Percentiles rank a stretch among this genome's conserved stretches.
Conservation (phyloP, 768 basidiomycete species). For the Roridomyces roridus region DNA sequence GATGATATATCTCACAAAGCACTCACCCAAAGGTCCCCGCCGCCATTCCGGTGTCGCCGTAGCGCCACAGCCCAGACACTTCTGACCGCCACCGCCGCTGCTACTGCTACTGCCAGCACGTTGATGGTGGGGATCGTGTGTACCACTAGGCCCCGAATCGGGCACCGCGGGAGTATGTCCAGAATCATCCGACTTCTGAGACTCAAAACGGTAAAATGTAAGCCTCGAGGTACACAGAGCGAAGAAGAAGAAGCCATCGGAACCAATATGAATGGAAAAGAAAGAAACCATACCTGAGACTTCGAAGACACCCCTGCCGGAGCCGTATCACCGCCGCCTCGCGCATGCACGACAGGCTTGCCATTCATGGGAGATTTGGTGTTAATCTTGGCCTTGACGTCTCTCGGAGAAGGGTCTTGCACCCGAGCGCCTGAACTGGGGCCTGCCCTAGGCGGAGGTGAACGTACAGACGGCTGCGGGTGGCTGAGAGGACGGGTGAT, state of each 20-base stretch:
- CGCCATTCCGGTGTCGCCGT: slow-evolving; percentile 91
- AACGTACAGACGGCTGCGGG: background rate
- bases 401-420: slow-evolving; percentile 7
- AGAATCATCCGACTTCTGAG: slow-evolving; percentile 15
- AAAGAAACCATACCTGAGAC: slow-evolving; percentile 20
- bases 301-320: slow-evolving; percentile 16
- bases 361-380: slow-evolving; percentile 7
- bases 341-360: background rate
- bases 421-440: background rate
- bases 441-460: slow-evolving; percentile 2
- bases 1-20: background rate
- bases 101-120: slow-evolving; percentile 4
- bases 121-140: slow-evolving; percentile 2
- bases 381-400: slow-evolving; percentile 13
- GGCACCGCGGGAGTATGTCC: slow-evolving; percentile 7
- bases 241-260: slow-evolving; percentile 18
- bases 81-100: slow-evolving; percentile 45
- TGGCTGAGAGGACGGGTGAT: slow-evolving; percentile 1
- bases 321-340: background rate
- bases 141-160: slow-evolving; percentile 1
- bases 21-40: slow-evolving; percentile 78
- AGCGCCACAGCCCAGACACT: slow-evolving; percentile 80
- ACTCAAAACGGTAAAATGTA: slow-evolving; percentile 13
- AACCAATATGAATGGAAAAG: too few relatives aligned
- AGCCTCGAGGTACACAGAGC: background rate